These are phyloP conservation scores for Pseudozyma tsukubaensis DNA, from an alignment of 1,284 basidiomycete genomes.

Conservation along the genomic window DNA sequence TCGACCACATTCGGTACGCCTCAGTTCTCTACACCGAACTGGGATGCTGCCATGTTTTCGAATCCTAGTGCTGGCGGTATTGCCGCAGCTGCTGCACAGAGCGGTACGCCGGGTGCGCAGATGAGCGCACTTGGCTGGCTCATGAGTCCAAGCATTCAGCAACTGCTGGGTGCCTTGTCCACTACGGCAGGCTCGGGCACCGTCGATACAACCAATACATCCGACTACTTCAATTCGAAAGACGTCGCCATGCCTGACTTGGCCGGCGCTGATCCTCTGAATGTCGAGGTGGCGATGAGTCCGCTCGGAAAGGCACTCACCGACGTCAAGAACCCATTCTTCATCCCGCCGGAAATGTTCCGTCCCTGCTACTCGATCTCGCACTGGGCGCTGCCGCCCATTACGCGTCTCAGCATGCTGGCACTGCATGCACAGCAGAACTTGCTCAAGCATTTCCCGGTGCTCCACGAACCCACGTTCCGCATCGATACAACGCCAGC, in stretches of 20 bases:
- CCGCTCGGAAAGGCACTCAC: slow-evolving; percentile 52
- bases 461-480: slow-evolving; percentile 62
- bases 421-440: slow-evolving; percentile 62
- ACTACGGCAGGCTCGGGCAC: slow-evolving; percentile 32
- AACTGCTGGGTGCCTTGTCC: slow-evolving; percentile 50
- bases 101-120: slow-evolving; percentile 28
- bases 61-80: slow-evolving; percentile 30
- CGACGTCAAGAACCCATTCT: slow-evolving; percentile 59
- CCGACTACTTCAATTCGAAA: slow-evolving; percentile 52
- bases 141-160: slow-evolving; percentile 59
- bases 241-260: slow-evolving; percentile 9
- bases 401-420: slow-evolving; percentile 55
- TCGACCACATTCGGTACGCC: slow-evolving; percentile 30
- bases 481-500: slow-evolving; percentile 58
- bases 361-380: slow-evolving; percentile 56
- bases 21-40: slow-evolving; percentile 40
- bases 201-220: slow-evolving; percentile 31
- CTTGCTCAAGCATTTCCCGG: slow-evolving; percentile 60
- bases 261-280: slow-evolving; percentile 13
- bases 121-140: slow-evolving; percentile 55
- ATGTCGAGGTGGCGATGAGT: slow-evolving; percentile 15
- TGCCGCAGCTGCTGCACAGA: slow-evolving; percentile 26
- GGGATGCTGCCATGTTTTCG: slow-evolving; percentile 45
- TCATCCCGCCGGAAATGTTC: slow-evolving; percentile 55
- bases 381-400: slow-evolving; percentile 59